Evolutionary conservation across 768 basidiomycete species (phyloP).

Genomic region (Auriscalpium microsporum): DNA sequence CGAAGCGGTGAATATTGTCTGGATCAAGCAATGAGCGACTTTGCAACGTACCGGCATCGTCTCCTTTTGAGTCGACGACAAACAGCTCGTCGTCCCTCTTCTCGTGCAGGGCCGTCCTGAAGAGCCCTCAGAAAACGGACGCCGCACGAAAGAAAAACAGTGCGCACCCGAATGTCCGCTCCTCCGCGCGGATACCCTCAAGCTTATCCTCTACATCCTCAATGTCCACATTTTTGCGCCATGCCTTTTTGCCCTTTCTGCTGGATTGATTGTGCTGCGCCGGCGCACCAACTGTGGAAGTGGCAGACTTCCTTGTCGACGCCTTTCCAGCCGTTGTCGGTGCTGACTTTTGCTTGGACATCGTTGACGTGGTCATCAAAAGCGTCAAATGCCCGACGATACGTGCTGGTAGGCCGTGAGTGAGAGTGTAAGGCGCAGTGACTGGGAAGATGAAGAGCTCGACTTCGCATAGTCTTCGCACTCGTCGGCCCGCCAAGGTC

Average conservation of each 20-base stretch:
- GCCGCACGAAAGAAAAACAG: background rate
- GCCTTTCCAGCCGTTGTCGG: background rate
- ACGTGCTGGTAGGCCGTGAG: background rate
- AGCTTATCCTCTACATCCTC: conserved; percentile 67
- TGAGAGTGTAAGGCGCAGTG: too few relatives aligned
- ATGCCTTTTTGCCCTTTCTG: conserved; percentile 86
- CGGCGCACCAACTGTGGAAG: conserved; percentile 38
- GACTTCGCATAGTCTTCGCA: too few relatives aligned
- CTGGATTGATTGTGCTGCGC: conserved; percentile 61
- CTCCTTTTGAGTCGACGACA: conserved; percentile 71
- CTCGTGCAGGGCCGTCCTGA: conserved; percentile 55
- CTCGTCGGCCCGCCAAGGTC: too few relatives aligned
- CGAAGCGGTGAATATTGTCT: background rate
- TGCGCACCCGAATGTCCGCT: conserved; percentile 64
- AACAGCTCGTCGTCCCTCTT: conserved; percentile 71
- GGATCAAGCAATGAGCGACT: background rate
- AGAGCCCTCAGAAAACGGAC: background rate
- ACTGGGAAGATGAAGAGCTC: too few relatives aligned
- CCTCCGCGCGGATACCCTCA: conserved; percentile 73
- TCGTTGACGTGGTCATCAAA: background rate
- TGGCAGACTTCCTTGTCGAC: conserved; percentile 3
- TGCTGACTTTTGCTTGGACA: background rate
- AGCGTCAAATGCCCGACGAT: background rate
- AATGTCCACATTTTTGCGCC: conserved; percentile 90
- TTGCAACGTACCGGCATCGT: conserved; percentile 50